Percentiles rank a stretch among this genome's conserved stretches.
Conservation (phyloP, 306 rosid genomes). For the Macrotyloma uniflorum region DNA sequence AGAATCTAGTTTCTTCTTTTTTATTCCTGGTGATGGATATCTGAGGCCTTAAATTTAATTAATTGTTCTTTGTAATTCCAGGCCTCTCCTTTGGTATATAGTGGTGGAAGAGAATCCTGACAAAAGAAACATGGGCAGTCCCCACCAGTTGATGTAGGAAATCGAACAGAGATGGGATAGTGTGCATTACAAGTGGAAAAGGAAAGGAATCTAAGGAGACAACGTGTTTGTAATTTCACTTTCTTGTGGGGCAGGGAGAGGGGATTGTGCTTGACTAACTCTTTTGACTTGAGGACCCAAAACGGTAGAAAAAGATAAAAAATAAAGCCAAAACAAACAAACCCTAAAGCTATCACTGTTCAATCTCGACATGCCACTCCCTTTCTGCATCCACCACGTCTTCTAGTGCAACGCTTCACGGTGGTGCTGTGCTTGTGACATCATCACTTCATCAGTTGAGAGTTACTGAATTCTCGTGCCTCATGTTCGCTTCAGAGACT, state of each 20-base stretch:
- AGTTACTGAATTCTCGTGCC: constrained; percentile 49
- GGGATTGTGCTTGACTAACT: constrained; percentile 60
- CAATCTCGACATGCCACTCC: constrained; percentile 40
- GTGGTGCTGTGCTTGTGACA: constrained; percentile 36
- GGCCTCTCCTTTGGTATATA: constrained; percentile 32
- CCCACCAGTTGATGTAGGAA: constrained; percentile 69
- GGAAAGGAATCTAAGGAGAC: constrained; percentile 81
- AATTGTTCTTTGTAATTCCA: constrained; percentile 46
- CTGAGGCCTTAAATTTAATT: constrained; percentile 41
- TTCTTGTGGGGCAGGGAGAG: constrained; percentile 61
- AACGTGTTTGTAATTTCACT: constrained; percentile 66
- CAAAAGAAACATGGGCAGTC: constrained; percentile 72
- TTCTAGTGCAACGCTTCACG: constrained; percentile 28
- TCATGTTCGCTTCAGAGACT: constrained; percentile 51
- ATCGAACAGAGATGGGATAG: constrained; percentile 45
- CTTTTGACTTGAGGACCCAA: constrained; percentile 67
- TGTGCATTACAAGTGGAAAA: constrained; percentile 44
- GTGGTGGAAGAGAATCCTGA: constrained; percentile 70
- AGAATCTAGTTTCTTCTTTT: constrained; percentile 42
- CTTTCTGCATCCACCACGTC: constrained; percentile 33
- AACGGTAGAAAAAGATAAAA: constrained; percentile 38
- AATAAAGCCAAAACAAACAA: constrained; percentile 31
- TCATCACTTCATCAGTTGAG: constrained; percentile 30
- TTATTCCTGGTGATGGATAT: constrained; percentile 27
- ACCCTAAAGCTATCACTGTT: constrained; percentile 40